Evolutionary conservation across 345 rosid species (phyloP).

Genomic region (Rhodamnia argentea): DNA sequence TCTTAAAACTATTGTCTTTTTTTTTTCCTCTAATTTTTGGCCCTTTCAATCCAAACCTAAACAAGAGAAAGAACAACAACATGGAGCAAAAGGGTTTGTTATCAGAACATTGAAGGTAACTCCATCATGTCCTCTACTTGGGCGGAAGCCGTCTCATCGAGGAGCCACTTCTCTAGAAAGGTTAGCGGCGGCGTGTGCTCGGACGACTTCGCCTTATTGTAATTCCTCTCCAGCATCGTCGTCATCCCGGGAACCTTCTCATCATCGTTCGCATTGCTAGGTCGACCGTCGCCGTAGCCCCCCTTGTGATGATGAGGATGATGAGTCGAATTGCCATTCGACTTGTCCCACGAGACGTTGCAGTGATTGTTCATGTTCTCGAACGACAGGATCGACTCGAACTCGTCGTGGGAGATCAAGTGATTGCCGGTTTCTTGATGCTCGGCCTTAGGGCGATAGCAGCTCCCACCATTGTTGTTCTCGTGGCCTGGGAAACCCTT

Average conservation of each 20-base stretch:
- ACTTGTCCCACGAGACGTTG: constrained; percentile 31
- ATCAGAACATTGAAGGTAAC: constrained; percentile 39
- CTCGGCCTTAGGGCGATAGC: constrained; percentile 20
- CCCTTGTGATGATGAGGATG: background rate
- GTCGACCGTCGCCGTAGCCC: background rate
- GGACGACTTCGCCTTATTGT: background rate
- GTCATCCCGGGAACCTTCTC: background rate
- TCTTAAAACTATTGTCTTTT: background rate
- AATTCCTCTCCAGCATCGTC: constrained; percentile 12
- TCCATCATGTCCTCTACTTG: constrained; percentile 59
- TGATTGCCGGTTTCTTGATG: constrained; percentile 23
- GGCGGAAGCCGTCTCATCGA: constrained; percentile 46
- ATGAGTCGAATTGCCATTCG: background rate
- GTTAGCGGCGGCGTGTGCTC: constrained; percentile 47
- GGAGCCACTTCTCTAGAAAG: constrained; percentile 92
- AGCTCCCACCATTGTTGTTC: background rate
- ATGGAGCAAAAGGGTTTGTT: background rate
- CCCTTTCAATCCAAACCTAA: background rate
- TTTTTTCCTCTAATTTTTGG: background rate
- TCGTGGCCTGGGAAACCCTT: background rate
- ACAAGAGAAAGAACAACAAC: constrained; percentile 1
- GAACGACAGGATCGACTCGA: constrained; percentile 45
- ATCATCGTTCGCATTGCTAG: background rate
- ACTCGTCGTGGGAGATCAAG: constrained; percentile 38
- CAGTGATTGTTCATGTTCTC: constrained; percentile 26